Evolutionary conservation across 495 filamentous ascomycete species (phyloP).

Genomic region (Eremomyces bilateralis): DNA sequence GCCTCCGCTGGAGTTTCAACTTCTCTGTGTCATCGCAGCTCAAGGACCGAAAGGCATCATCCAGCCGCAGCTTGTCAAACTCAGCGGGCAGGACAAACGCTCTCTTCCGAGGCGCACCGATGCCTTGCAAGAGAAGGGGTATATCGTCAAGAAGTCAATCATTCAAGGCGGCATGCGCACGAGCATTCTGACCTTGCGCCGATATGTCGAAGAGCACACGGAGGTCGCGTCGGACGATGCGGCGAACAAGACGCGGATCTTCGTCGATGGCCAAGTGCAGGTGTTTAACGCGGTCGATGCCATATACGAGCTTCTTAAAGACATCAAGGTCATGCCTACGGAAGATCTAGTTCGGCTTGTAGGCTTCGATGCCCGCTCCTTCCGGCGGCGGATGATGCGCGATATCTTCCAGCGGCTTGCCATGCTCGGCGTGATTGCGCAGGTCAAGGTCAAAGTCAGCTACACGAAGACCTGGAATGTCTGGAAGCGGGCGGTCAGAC

Average conservation of each 20-base stretch:
- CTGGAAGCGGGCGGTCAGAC: conserved; percentile 41
- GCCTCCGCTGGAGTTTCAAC: conserved; percentile 43
- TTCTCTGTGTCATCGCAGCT: conserved; percentile 63
- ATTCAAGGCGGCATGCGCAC: conserved; percentile 42
- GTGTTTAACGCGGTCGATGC: conserved; percentile 6
- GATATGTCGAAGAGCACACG: conserved; percentile 27
- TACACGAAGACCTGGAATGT: conserved; percentile 15
- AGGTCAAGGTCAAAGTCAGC: conserved; percentile 39
- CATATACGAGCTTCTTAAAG: conserved; percentile 8
- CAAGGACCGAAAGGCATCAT: conserved; percentile 45
- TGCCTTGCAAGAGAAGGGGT: conserved; percentile 49
- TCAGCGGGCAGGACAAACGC: conserved; percentile 72
- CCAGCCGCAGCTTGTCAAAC: conserved; percentile 52
- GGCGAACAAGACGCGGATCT: conserved; percentile 6
- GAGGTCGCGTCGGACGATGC: conserved; percentile 2
- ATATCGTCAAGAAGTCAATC: conserved; percentile 60
- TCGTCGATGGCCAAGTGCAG: conserved; percentile 2
- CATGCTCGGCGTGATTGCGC: conserved; percentile 41
- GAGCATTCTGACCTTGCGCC: conserved; percentile 40
- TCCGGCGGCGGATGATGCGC: too few relatives aligned
- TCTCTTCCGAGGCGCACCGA: conserved; percentile 71
- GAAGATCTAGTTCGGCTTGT: conserved; percentile 2
- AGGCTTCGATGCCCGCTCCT: neutral
- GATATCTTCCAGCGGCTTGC: conserved; percentile 29
- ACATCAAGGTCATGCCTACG: conserved; percentile 5